A percentile compares a stretch with the other conserved stretches of the same genome.
Conservation (phyloP, 176 grass and related monocot species). For the Puccinellia tenuiflora region DNA sequence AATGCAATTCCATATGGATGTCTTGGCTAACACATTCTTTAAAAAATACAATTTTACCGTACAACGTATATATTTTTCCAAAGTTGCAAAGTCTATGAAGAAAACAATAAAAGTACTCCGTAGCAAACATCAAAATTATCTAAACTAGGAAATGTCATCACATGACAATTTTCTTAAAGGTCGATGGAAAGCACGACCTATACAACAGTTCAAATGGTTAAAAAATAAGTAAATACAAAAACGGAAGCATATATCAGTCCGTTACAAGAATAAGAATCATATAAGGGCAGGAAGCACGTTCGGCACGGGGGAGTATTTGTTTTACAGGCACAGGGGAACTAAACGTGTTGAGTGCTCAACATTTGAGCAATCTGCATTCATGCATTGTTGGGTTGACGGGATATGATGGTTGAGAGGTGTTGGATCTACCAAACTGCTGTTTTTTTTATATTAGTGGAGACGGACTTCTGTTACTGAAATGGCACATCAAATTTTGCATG, state of each 20-base stretch:
- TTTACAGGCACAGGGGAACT: background rate
- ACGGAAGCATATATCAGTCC: background rate
- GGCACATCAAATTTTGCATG: background rate
- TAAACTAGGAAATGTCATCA: background rate
- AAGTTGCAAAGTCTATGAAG: background rate
- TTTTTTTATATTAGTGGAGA: background rate
- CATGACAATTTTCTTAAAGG: background rate
- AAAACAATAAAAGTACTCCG: background rate
- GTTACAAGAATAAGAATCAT: background rate
- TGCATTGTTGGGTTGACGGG: background rate
- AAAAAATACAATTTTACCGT: background rate
- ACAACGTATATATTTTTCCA: background rate
- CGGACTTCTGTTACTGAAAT: background rate
- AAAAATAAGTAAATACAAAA: background rate
- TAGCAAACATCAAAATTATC: background rate
- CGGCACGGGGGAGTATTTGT: background rate
- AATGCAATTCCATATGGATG: background rate
- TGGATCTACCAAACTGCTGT: background rate
- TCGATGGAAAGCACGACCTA: background rate
- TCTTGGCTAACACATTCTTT: background rate
- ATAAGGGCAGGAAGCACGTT: background rate
- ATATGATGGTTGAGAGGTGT: background rate
- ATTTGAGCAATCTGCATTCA: background rate
- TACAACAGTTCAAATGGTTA: background rate
- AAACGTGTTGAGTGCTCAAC: background rate